Conservation (phyloP, 768 basidiomycete species). For the Strobilomyces confusus region DNA sequence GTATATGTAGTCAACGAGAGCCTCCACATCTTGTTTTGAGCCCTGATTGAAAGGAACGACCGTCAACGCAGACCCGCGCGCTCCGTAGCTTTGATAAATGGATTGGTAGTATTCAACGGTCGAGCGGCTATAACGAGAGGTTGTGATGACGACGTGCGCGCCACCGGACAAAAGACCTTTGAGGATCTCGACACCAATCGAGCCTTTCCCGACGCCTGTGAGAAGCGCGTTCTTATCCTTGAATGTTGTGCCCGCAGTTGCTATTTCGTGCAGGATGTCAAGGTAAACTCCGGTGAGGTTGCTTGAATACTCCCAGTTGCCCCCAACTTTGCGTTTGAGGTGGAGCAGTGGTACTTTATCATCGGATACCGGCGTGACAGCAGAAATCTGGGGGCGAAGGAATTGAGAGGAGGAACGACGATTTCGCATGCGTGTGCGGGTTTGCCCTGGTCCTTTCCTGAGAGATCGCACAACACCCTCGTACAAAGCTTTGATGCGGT, state of each 20-base stretch:
- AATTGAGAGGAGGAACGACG: conserved; percentile 96
- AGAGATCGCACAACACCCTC: conserved; percentile 95
- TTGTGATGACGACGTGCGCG: conserved; percentile 95
- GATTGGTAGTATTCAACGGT: conserved; percentile 98
- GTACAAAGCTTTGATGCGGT: conserved; percentile 90
- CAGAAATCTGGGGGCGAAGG: conserved; percentile 85
- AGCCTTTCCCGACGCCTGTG: conserved; percentile 97
- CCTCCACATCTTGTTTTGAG: conserved; percentile 97
- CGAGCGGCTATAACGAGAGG: conserved; percentile 93
- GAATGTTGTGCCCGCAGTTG: conserved; percentile 97
- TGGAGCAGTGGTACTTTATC: conserved; percentile 95
- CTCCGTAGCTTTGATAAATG: conserved; percentile 94
- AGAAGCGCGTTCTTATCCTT: conserved; percentile 98
- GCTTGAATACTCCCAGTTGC: conserved; percentile 94
- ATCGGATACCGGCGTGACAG: conserved; percentile 64
- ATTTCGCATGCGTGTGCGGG: conserved; percentile 52
- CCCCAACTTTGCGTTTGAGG: conserved; percentile 94
- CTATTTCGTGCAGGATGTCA: conserved; percentile 96
- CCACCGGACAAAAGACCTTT: conserved; percentile 96
- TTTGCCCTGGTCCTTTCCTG: conserved; percentile 69
- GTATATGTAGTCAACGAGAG: conserved; percentile 98
- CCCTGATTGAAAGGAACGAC: conserved; percentile 99
- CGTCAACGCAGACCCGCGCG: conserved; percentile 92
- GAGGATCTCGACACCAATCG: conserved; percentile 95
- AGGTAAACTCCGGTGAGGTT: conserved; percentile 95